Percentiles rank a stretch among this genome's conserved stretches.
phyloP scores from a whole-genome alignment of 1,139 yeast genomes.

The Candida glucosophila region DNA sequence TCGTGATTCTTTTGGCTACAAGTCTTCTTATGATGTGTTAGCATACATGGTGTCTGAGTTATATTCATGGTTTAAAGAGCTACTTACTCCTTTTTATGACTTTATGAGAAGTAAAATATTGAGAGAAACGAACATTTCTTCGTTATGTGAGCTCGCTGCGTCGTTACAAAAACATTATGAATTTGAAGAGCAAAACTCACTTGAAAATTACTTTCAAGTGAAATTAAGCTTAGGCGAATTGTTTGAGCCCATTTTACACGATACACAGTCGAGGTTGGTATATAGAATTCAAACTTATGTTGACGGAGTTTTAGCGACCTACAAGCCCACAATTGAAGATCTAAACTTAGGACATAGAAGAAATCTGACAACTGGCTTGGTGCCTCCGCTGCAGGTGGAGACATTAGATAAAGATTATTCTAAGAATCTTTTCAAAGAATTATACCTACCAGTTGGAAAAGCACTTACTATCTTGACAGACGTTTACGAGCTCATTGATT shows the following conservation, averaged over 20 bases:
- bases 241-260: constrained; percentile 65
- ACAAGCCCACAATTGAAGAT: constrained; percentile 61
- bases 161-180: constrained; percentile 64
- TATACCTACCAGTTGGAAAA: constrained; percentile 69
- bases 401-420: constrained; percentile 23
- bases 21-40: constrained; percentile 3
- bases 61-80: constrained; percentile 47
- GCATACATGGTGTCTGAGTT: constrained; percentile 5
- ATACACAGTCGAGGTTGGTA: constrained; percentile 70
- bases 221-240: constrained; percentile 33
- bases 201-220: constrained; percentile 24
- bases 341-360: constrained; percentile 48
- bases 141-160: constrained; percentile 68
- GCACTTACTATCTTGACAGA: constrained; percentile 67
- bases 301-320: constrained; percentile 58
- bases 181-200: constrained; percentile 18
- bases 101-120: constrained; percentile 55
- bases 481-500: constrained; percentile 71
- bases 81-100: constrained; percentile 75
- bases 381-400: constrained; percentile 3
- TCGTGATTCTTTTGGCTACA: constrained; percentile 36
- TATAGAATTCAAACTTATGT: constrained; percentile 70
- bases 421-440: constrained; percentile 37
- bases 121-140: constrained; percentile 57
- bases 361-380: constrained; percentile 3